phyloP scores from a whole-genome alignment of 352 stramenopile genomes.

The Phytophthora sp. region DNA sequence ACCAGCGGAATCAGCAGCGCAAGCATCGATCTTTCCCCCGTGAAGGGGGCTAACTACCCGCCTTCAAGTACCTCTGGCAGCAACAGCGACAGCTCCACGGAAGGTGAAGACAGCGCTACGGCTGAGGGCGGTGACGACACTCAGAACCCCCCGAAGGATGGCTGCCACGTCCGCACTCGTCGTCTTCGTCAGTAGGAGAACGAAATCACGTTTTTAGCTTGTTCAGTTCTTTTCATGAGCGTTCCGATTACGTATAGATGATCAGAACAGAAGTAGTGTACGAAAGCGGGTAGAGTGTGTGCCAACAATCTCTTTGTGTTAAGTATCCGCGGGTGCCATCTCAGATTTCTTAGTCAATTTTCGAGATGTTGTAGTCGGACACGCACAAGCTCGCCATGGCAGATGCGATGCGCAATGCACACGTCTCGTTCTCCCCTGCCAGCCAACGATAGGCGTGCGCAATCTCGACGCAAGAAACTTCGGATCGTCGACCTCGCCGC shows the following conservation, averaged over 20 bases:
- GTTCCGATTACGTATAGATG: too few relatives aligned
- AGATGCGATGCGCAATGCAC: background rate
- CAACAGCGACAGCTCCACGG: background rate
- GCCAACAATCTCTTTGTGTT: too few relatives aligned
- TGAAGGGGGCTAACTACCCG: background rate
- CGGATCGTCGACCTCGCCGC: background rate
- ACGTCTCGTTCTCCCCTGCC: background rate
- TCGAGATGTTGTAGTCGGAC: too few relatives aligned
- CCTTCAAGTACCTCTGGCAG: constrained; percentile 8
- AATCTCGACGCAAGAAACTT: constrained; percentile 1
- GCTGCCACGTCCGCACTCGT: constrained; percentile 28
- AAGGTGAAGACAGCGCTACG: constrained; percentile 4
- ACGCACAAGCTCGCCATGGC: background rate
- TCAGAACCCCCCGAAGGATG: background rate
- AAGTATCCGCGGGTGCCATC: too few relatives aligned
- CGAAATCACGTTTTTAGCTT: too few relatives aligned
- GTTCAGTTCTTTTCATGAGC: too few relatives aligned
- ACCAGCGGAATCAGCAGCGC: constrained; percentile 7
- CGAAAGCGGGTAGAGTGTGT: too few relatives aligned
- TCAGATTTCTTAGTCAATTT: too few relatives aligned
- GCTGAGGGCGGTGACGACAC: background rate
- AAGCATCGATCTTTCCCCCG: background rate
- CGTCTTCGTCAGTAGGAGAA: constrained; percentile 25
- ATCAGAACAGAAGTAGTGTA: too few relatives aligned
- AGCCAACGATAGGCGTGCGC: background rate